Conservation (phyloP, 352 stramenopile species). For the Pythium aquatile region DNA sequence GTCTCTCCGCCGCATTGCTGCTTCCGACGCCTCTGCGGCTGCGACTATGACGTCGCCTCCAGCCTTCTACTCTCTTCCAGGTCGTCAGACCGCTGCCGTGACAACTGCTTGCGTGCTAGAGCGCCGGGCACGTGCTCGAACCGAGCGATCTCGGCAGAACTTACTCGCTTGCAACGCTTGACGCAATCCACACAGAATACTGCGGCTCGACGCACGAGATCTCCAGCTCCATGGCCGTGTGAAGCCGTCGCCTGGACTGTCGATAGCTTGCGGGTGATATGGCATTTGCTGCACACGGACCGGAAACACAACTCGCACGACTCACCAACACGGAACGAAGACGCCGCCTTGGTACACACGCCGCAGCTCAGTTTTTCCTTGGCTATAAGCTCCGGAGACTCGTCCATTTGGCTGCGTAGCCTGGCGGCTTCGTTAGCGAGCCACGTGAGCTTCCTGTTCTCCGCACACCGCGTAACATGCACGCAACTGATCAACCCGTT, state of each 20-base stretch:
- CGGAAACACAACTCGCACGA: conserved; percentile 2
- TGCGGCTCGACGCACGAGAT: background rate
- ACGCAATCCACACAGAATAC: conserved; percentile 7
- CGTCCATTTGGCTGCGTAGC: background rate
- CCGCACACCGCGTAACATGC: conserved; percentile 28
- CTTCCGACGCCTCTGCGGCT: background rate
- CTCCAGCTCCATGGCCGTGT: background rate
- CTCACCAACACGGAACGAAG: background rate
- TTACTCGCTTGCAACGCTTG: background rate
- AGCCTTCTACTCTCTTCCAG: background rate
- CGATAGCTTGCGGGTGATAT: background rate
- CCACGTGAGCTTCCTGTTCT: conserved; percentile 39
- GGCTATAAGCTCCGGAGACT: background rate
- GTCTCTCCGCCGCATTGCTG: no score
- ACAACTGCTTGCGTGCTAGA: conserved; percentile 6
- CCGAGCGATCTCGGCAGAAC: conserved; percentile 3
- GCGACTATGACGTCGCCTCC: background rate
- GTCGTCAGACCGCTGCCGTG: background rate
- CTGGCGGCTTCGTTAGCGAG: conserved; percentile 14
- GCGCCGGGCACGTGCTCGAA: conserved; percentile 3
- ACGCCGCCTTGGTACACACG: background rate
- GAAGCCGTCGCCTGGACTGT: background rate
- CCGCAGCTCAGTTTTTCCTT: background rate
- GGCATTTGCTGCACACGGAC: background rate
- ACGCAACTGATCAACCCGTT: conserved; percentile 28